Percentiles rank a stretch among this genome's conserved stretches.
Conservation (phyloP, 805 yeast genomes). For the Zygosaccharomyces bisporus region DNA sequence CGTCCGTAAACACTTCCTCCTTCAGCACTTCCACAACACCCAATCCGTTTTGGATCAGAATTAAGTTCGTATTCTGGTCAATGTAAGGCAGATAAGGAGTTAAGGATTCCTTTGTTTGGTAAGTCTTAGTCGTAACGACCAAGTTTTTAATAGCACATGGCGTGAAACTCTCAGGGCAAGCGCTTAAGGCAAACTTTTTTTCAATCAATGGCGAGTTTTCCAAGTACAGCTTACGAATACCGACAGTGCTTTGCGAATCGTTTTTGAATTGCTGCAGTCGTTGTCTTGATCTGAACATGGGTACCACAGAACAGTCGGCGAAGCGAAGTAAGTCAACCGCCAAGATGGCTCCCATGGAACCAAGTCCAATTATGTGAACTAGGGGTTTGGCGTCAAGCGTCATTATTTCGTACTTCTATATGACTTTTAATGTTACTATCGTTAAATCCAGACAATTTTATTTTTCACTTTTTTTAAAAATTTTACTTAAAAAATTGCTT, state of each 20-base stretch:
- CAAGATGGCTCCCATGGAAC: slow-evolving; percentile 36
- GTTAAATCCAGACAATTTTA: not conserved
- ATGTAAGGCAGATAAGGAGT: slow-evolving; percentile 50
- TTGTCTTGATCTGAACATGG: slow-evolving; percentile 31
- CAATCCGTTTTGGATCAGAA: slow-evolving; percentile 85
- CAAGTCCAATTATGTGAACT: slow-evolving; percentile 35
- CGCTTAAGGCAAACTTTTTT: slow-evolving; percentile 12
- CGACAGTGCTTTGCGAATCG: slow-evolving; percentile 19
- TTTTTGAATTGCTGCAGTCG: slow-evolving; percentile 26
- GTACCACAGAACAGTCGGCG: slow-evolving; percentile 27
- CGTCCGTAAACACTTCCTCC: slow-evolving; percentile 51
- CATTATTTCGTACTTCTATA: slow-evolving; percentile 9
- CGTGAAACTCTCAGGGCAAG: slow-evolving; percentile 27
- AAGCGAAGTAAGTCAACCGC: slow-evolving; percentile 28
- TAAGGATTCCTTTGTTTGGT: slow-evolving; percentile 65
- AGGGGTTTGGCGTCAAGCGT: slow-evolving; percentile 18
- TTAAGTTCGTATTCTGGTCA: slow-evolving; percentile 50
- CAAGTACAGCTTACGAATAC: slow-evolving; percentile 26
- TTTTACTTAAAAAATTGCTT: not conserved
- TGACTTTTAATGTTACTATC: not conserved
- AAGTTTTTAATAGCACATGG: slow-evolving; percentile 47
- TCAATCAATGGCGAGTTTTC: slow-evolving; percentile 16
- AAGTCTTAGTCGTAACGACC: slow-evolving; percentile 76
- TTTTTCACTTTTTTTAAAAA: not conserved
- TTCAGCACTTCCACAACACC: slow-evolving; percentile 65